Evolutionary conservation across 805 yeast genomes (phyloP), one percentile per base, ranked within the genome.

Genomic region (Wickerhamomyces strasburgensis): DNA sequence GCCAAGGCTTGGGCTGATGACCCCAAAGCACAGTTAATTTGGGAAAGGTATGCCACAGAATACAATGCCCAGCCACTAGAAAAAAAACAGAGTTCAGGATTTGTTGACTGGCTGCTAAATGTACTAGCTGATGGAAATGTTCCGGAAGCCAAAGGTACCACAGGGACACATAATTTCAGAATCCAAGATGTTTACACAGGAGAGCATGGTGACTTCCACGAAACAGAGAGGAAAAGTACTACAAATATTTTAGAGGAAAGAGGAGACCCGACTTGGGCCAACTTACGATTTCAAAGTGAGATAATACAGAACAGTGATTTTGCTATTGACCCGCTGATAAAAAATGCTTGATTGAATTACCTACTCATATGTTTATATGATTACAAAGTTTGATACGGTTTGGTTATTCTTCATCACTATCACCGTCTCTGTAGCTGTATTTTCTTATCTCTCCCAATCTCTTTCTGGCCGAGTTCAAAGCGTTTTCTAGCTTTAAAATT

Each of bases 361-460:
- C n/a, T n/a, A n/a, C n/a, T n/a, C n/a, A n/a, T n/a, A n/a, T n/a
- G n/a, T n/a, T n/a, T n/a, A n/a, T n/a, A n/a, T n/a, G n/a, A n/a
- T n/a, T n/a, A n/a, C n/a, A n/a, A n/a, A n/a, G n/a, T n/a, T n/a
- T n/a, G n/a, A n/a, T n/a, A n/a, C n/a, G n/a, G 14, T 13, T 10
- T 14, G 8, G 4, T 29, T 31, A 61, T 29, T 65, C 70, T 34
- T 76, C 83, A 35, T 75, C 83, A 37, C 72, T 67, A 47, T 78
- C 84, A 34, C 62, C 70, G 47, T 78, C 84, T 41, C 70, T 68
- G 57, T 87, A 87, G 39, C 89, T 81, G 38, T 72, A 77, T 58
- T 82, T 83, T 57, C 96, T 68, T 43, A 88, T 87, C 48, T 84
- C 94, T 19, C 94, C 93, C 43, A 87, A 66, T 51, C 84, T 74